Conservation (phyloP, 2,329 filamentous ascomycete species). For the Aspergillus floridensis region DNA sequence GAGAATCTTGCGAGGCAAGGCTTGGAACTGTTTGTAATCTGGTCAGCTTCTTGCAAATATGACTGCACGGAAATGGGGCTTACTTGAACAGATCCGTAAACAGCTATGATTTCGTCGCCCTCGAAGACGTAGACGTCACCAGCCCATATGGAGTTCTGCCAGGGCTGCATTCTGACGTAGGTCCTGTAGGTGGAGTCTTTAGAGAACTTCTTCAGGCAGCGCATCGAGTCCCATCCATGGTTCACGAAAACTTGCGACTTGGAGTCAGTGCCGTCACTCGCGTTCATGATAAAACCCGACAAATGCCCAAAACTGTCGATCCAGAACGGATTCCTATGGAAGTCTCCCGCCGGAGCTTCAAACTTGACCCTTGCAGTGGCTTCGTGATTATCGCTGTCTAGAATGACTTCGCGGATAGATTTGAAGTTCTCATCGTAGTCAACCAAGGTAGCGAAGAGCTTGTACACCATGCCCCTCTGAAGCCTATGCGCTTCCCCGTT, state of each 20-base stretch:
- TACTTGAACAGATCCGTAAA: slow-evolving; percentile 49
- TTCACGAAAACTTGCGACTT: slow-evolving; percentile 62
- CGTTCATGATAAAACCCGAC: slow-evolving; percentile 61
- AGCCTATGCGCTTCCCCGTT: slow-evolving; percentile 69
- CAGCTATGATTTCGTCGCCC: slow-evolving; percentile 57
- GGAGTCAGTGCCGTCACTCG: slow-evolving; percentile 58
- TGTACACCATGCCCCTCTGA: slow-evolving; percentile 74
- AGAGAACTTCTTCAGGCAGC: slow-evolving; percentile 53
- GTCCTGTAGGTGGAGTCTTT: slow-evolving; percentile 56
- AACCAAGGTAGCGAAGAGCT: slow-evolving; percentile 62
- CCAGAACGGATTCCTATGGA: slow-evolving; percentile 59
- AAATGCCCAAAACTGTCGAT: slow-evolving; percentile 59
- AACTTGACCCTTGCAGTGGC: slow-evolving; percentile 56
- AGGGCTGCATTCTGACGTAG: slow-evolving; percentile 60
- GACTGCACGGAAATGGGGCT: neutral
- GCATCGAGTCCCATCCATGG: slow-evolving; percentile 62
- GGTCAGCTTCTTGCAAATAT: slow-evolving; percentile 6
- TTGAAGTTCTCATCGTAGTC: slow-evolving; percentile 57
- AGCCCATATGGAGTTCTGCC: slow-evolving; percentile 52
- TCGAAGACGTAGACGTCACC: slow-evolving; percentile 62
- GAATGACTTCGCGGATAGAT: slow-evolving; percentile 58
- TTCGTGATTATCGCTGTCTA: slow-evolving; percentile 56
- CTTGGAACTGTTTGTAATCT: slow-evolving; percentile 38
- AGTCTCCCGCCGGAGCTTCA: slow-evolving; percentile 55
- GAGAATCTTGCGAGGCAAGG: slow-evolving; percentile 40